Conservation (phyloP, 257 asterid species). For the Handroanthus guayacan region DNA sequence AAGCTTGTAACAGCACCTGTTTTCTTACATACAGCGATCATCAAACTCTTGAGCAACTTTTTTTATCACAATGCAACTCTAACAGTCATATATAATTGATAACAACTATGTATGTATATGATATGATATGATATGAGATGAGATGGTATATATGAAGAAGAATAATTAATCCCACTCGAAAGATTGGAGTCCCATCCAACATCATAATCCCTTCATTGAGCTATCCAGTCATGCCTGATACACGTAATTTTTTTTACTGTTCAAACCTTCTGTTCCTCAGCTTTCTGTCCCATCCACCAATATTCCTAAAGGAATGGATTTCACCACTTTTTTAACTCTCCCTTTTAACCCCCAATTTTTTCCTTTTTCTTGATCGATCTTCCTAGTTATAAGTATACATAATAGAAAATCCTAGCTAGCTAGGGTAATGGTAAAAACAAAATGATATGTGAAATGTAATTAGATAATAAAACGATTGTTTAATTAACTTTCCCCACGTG, state of each 20-base stretch:
- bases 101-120: not conserved
- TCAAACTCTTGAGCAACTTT: not conserved
- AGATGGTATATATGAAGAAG: not conserved
- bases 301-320: slow-evolving; percentile 47
- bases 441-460: not conserved
- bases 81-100: slow-evolving; percentile 10
- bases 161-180: slow-evolving; percentile 50
- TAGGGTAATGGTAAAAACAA: slow-evolving; percentile 29
- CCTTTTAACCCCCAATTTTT: slow-evolving; percentile 46
- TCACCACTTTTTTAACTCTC: slow-evolving; percentile 33
- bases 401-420: not conserved
- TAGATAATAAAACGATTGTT: slow-evolving; percentile 20
- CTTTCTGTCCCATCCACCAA: slow-evolving; percentile 89
- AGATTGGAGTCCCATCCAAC: slow-evolving; percentile 56
- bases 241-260: slow-evolving; percentile 56
- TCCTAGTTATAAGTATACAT: not conserved
- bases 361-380: slow-evolving; percentile 18
- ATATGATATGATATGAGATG: not conserved
- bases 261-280: slow-evolving; percentile 78
- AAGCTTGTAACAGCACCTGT: slow-evolving; percentile 30
- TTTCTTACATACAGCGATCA: slow-evolving; percentile 19
- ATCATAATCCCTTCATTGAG: slow-evolving; percentile 61
- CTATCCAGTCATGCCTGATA: slow-evolving; percentile 64
- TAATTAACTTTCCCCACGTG: slow-evolving; percentile 36
- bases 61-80: slow-evolving; percentile 2